Percentiles rank a stretch among this genome's conserved stretches.
Conservation (phyloP, 768 basidiomycete genomes). For the Agaricus blazei region DNA sequence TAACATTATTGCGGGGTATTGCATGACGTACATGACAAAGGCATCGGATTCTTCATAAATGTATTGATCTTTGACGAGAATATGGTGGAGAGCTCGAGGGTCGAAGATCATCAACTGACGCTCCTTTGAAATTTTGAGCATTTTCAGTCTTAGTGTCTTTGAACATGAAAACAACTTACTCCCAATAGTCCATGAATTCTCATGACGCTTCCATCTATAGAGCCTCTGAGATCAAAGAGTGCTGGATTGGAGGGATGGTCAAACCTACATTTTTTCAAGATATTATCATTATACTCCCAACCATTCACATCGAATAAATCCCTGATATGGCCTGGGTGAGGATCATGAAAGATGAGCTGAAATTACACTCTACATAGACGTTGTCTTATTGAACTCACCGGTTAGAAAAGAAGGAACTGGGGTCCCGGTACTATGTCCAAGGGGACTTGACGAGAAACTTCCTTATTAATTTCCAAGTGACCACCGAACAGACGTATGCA, state of each 20-base stretch:
- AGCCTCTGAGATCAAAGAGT: neutral
- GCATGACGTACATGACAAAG: conserved; percentile 19
- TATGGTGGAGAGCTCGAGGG: conserved; percentile 37
- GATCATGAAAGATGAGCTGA: neutral
- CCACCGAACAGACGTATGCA: neutral
- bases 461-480: conserved; percentile 2
- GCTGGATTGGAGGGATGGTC: neutral
- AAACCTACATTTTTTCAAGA: conserved; percentile 26
- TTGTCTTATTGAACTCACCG: neutral
- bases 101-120: conserved; percentile 35
- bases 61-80: conserved; percentile 35
- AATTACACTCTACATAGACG: neutral
- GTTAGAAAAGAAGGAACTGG: neutral
- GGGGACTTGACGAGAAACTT: neutral
- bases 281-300: conserved; percentile 30
- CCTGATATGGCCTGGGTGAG: conserved; percentile 24
- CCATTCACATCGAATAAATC: conserved; percentile 25
- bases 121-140: conserved; percentile 22
- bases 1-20: neutral
- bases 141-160: neutral
- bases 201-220: conserved; percentile 27
- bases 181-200: conserved; percentile 28
- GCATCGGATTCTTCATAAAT: conserved; percentile 21
- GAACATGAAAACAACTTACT: conserved; percentile 17
- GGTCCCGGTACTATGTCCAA: conserved; percentile 9